Evolutionary conservation across 2,329 filamentous ascomycete species (phyloP), one percentile per base, ranked within the genome.

Genomic region (Lachnellula subtilissima): DNA sequence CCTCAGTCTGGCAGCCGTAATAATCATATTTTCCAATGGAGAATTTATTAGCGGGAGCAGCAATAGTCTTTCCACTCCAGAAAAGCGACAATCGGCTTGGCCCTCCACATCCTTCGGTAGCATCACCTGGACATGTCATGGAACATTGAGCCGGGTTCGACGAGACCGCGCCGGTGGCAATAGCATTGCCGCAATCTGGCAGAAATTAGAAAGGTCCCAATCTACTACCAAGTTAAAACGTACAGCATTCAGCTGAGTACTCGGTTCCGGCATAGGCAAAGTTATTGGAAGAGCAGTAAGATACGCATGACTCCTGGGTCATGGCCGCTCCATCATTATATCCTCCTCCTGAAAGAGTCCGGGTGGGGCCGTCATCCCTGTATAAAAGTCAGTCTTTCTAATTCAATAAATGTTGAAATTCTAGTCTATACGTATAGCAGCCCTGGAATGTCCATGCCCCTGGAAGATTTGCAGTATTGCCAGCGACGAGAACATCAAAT

Each of bases 1-100:
- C 74, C 59, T 81, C 79, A n/a, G 73, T 76, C 68, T 75, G 75
- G 66, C 78, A 82, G 51, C 73, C 74, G n/a, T 76, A 69, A 50
- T 77, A 69, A 12, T 58, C 67, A 58, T 80, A 81, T 11, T 72
- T 72, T 7, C 75, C 75, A 4, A 81, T 65, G 0, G 65, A 69
- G 7, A 69, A 63, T 47, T 74, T 73, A 55, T 60, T 61, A 76
- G 55, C 74, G 71, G 54, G 75, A 74, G 65, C 36, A 8, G 48
- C 32, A 45, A 52, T 57, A n/a, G 52, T 48, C 22, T 57, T 55
- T 23, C 65, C 67, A 46, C 60, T 68, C 63, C 64, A 66, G 56
- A 66, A 67, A 15, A 67, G 48, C 51, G 59, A 67, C 39, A 72
- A 22, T 51, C 68, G 57, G 55, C 63, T 65, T 25, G 62, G 58